These are phyloP conservation scores for Ramaria sp. DNA, from an alignment of 768 basidiomycete species.

Conservation along the genomic window DNA sequence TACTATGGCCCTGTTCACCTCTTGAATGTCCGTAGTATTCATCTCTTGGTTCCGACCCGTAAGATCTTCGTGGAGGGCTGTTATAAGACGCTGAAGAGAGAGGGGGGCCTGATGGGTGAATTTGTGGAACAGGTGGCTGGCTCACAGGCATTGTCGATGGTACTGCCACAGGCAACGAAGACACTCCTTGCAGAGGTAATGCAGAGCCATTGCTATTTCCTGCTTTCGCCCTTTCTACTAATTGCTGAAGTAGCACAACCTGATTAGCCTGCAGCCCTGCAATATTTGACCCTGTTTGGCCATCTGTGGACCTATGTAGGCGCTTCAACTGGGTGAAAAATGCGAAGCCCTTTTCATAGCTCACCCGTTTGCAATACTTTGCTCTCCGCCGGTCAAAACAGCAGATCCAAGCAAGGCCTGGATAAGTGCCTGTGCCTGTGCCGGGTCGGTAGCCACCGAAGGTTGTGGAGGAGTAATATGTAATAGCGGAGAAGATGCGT, in stretches of 20 bases:
- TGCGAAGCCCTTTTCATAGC: conserved; percentile 12
- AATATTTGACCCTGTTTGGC: conserved; percentile 55
- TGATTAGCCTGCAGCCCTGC: conserved; percentile 35
- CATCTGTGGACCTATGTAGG: conserved; percentile 8
- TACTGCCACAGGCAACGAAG: background rate
- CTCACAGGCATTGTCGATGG: conserved; percentile 13
- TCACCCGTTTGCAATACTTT: conserved; percentile 26
- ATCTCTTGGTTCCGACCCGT: conserved; percentile 22
- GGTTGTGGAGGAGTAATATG: conserved; percentile 15
- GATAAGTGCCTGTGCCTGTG: conserved; percentile 42
- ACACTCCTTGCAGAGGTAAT: conserved; percentile 9
- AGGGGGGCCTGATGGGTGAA: conserved; percentile 3
- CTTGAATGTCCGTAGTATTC: conserved; percentile 24
- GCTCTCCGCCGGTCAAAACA: conserved; percentile 31
- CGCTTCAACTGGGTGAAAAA: conserved; percentile 22
- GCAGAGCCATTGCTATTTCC: conserved; percentile 16
- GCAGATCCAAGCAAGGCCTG: conserved; percentile 64
- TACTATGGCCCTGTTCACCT: conserved; percentile 34
- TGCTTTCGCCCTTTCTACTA: conserved; percentile 50
- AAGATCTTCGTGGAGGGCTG: background rate
- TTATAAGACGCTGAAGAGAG: conserved; percentile 15
- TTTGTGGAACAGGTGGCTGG: conserved; percentile 22
- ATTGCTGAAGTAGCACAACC: conserved; percentile 66
- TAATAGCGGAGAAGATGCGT: conserved; percentile 18
- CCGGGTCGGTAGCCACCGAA: conserved; percentile 19